Base-by-base conservation (phyloP, 768 basidiomycete species). In the Lactarius evosmus region DNA sequence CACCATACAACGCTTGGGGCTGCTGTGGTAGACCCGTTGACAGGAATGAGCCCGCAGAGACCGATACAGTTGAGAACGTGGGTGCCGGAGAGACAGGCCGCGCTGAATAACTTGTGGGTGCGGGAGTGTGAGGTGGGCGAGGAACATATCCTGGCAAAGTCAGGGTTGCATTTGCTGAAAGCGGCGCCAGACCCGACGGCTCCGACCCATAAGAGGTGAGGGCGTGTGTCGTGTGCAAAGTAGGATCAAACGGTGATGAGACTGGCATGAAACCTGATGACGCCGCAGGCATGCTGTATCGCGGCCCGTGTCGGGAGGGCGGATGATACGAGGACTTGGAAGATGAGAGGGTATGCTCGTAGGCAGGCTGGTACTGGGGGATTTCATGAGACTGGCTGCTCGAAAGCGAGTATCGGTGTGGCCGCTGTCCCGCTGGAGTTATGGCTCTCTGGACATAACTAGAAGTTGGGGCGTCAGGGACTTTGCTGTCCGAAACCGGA, bases 241-340 rank as follows among this genome's bases (percentile, higher is more conserved):
- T 25, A 29, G 63, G 49, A 27, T 60, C 63, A 34, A 52, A 70
- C 17, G 66, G 36, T 60, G 67, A 79, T 30, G 79, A 71, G 51
- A 87, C 70, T 41, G 88, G 85, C 58, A 83, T 75, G 69, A 90
- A 92, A 14, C 89, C 88, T 12, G 89, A 88, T 0, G 88, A 85
- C 7, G 84, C 75, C 0, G 82, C 70, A 22, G 88, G 87, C 63
- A 89, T 76, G 68, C 86, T 90, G 67, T 87, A 85, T 58, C 89
- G 79, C 14, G 88, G 83, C 36, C 83, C 83, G 67, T 80, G 79
- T 44, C 74, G 72, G 27, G 73, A 69, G 32, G 72, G 69, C 1
- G 79, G 70, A 7, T 69, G 72, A 61, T 71, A 72, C 53, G 78
- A 78, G 59, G 77, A 74, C 49, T 70, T 72, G 25, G 75, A 67